phyloP scores from a whole-genome alignment of 768 basidiomycete species.

The Favolaschia claudopus region DNA sequence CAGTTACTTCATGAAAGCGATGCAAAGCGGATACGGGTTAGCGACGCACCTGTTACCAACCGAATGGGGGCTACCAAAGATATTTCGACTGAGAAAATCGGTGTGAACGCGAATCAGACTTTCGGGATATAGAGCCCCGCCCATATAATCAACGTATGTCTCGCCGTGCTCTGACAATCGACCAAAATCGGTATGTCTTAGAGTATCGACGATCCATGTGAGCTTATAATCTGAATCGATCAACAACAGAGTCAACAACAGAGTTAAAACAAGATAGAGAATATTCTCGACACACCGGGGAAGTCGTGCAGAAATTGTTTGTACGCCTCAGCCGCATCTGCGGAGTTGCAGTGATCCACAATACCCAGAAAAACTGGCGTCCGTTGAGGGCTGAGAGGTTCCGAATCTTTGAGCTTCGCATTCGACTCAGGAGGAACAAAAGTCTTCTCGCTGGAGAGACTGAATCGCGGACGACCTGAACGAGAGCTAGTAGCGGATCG shows the following conservation, averaged over 20 bases:
- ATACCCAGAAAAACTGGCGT: not conserved
- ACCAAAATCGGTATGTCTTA: conserved; percentile 67
- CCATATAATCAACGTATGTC: conserved; percentile 88
- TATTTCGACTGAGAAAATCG: conserved; percentile 66
- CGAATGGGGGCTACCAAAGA: conserved; percentile 86
- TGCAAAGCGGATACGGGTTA: not conserved
- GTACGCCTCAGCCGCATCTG: not conserved
- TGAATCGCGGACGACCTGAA: no score
- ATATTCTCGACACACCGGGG: not conserved
- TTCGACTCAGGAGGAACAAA: no score
- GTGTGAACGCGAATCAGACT: conserved; percentile 74
- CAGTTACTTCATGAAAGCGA: not conserved
- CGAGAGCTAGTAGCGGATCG: no score
- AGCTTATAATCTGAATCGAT: conserved; percentile 60
- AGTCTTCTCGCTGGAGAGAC: no score
- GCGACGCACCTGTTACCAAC: conserved; percentile 75
- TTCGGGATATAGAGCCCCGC: conserved; percentile 82
- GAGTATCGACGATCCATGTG: conserved; percentile 74
- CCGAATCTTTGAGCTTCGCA: no score
- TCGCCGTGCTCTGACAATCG: conserved; percentile 67
- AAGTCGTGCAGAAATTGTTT: not conserved
- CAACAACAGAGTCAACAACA: not conserved
- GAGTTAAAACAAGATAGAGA: not conserved
- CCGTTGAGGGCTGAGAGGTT: no score
- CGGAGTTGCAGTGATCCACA: not conserved